A percentile compares a stretch with the other conserved stretches of the same genome.
These are phyloP conservation scores for Wallemia ichthyophaga DNA, from an alignment of 1,284 basidiomycete species.

Conservation along the genomic window DNA sequence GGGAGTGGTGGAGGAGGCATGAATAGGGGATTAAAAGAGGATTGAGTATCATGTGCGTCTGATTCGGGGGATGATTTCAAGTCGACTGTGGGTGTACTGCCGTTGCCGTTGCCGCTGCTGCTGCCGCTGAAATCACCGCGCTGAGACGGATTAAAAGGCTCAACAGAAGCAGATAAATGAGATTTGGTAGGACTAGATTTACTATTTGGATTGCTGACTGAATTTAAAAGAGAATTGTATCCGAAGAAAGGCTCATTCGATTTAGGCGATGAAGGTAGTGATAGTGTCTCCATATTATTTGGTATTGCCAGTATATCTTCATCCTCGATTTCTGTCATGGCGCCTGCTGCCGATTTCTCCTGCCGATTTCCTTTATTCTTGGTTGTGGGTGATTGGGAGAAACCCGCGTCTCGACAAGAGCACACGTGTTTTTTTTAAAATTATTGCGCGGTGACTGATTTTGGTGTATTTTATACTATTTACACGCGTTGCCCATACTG, in stretches of 20 bases:
- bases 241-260: not conserved
- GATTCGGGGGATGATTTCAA: not conserved
- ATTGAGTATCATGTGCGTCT: not conserved
- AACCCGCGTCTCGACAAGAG: too few relatives aligned
- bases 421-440: too few relatives aligned
- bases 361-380: too few relatives aligned
- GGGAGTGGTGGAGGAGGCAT: not conserved
- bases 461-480: too few relatives aligned
- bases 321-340: not conserved
- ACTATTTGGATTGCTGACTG: not conserved
- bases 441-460: too few relatives aligned
- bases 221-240: not conserved
- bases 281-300: not conserved
- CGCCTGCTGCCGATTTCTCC: too few relatives aligned
- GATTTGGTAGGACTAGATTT: not conserved
- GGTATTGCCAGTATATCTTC: not conserved
- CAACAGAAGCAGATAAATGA: not conserved
- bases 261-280: not conserved
- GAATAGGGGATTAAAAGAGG: not conserved
- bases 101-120: too few relatives aligned
- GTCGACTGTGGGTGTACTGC: too few relatives aligned
- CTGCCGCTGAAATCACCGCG: too few relatives aligned
- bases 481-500: too few relatives aligned
- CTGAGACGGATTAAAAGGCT: not conserved
- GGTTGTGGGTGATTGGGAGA: too few relatives aligned